Percentiles rank a stretch among this genome's conserved stretches.
These are phyloP conservation scores for Thraustotheca clavata DNA, from an alignment of 352 stramenopile genomes.

Conservation along the genomic window DNA sequence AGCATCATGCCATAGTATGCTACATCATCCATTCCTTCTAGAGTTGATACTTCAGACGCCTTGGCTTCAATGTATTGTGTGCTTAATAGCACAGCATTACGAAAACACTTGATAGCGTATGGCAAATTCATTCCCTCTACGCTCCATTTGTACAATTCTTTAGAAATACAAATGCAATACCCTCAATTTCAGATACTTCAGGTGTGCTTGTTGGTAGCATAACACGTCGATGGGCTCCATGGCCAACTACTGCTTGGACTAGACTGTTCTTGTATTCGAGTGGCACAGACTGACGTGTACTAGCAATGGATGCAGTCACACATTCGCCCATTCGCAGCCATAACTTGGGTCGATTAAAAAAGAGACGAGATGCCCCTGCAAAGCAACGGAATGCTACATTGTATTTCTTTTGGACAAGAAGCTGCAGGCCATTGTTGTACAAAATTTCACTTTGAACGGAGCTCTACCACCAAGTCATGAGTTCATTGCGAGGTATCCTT, in stretches of 20 bases:
- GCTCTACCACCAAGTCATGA: slow-evolving; percentile 27
- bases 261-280: slow-evolving; percentile 74
- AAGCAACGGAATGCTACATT: slow-evolving; percentile 84
- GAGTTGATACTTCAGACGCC: slow-evolving; percentile 10
- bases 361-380: slow-evolving; percentile 76
- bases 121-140: slow-evolving; percentile 53
- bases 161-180: background rate
- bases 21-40: slow-evolving; percentile 24
- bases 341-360: slow-evolving; percentile 88
- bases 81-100: slow-evolving; percentile 77
- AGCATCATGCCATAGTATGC: too few species aligned
- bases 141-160: background rate
- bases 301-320: slow-evolving; percentile 73
- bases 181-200: slow-evolving; percentile 30
- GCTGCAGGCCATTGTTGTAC: slow-evolving; percentile 89
- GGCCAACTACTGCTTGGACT: slow-evolving; percentile 69
- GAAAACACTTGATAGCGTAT: slow-evolving; percentile 83
- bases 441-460: slow-evolving; percentile 83
- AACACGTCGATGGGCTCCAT: slow-evolving; percentile 71
- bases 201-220: slow-evolving; percentile 57
- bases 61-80: slow-evolving; percentile 55
- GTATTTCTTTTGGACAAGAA: slow-evolving; percentile 79
- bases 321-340: slow-evolving; percentile 90
- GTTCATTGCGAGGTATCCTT: background rate
- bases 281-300: slow-evolving; percentile 4